These are phyloP conservation scores for Amanita phalloides DNA, from an alignment of 768 basidiomycete genomes.

Conservation along the genomic window DNA sequence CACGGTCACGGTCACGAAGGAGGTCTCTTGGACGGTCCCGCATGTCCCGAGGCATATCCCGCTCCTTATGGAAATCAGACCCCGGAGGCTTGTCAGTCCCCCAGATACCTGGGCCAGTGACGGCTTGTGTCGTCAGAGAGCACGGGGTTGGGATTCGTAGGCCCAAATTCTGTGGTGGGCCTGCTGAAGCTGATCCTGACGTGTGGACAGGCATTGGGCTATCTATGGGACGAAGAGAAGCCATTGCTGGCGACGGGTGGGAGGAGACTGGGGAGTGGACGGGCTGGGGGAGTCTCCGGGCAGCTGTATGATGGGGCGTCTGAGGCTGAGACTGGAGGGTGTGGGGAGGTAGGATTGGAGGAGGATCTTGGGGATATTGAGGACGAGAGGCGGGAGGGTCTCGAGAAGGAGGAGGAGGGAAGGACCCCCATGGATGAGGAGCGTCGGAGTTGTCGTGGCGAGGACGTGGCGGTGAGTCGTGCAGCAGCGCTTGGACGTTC, in stretches of 20 bases:
- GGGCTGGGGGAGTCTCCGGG: constrained; percentile 11
- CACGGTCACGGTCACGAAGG: constrained; percentile 5
- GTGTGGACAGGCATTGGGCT: constrained; percentile 6
- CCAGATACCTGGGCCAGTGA: constrained; percentile 9
- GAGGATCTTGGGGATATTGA: constrained; percentile 7
- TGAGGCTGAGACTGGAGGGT: constrained; percentile 10
- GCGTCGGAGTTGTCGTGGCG: constrained; percentile 14
- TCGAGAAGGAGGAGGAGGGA: constrained; percentile 6
- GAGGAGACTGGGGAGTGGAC: constrained; percentile 7
- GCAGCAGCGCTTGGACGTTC: constrained; percentile 62
- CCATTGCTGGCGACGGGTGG: constrained; percentile 20
- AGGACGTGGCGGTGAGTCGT: constrained; percentile 47
- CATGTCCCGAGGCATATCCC: constrained; percentile 15
- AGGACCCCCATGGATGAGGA: constrained; percentile 3
- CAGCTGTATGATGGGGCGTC: constrained; percentile 3
- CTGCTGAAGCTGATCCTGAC: background rate
- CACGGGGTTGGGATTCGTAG: constrained; percentile 12
- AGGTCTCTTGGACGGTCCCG: constrained; percentile 7
- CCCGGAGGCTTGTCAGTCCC: constrained; percentile 6
- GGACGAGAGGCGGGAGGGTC: background rate
- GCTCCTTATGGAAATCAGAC: constrained; percentile 12
- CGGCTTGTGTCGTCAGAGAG: constrained; percentile 8
- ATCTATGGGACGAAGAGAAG: constrained; percentile 18
- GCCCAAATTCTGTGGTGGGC: background rate
- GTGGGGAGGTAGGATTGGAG: constrained; percentile 15